A percentile compares a stretch with the other conserved stretches of the same genome.
phyloP scores from a whole-genome alignment of 805 yeast genomes.

The Hagleromyces aurorensis region DNA sequence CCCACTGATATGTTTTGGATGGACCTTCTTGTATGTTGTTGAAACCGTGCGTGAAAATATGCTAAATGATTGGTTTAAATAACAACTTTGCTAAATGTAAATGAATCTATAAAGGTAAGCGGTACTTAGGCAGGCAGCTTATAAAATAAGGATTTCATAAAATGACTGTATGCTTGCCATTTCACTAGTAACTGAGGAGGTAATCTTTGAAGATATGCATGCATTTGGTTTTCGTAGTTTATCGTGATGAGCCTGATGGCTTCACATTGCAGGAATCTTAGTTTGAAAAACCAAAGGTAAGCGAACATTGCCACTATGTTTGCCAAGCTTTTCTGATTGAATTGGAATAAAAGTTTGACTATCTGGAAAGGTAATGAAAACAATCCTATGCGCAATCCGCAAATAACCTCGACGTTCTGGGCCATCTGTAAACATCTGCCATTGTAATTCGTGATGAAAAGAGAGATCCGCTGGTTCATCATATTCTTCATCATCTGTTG shows the following conservation, averaged over 20 bases:
- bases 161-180: conserved; percentile 18
- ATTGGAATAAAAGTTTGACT: conserved; percentile 25
- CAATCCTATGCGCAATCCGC: conserved; percentile 34
- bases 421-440: conserved; percentile 39
- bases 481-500: conserved; percentile 20
- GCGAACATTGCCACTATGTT: conserved; percentile 35
- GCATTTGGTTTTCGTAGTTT: conserved; percentile 38
- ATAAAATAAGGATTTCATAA: conserved; percentile 13
- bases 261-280: conserved; percentile 50
- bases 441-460: conserved; percentile 34
- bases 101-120: neutral
- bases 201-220: conserved; percentile 31
- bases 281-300: conserved; percentile 48
- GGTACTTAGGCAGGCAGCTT: conserved; percentile 11
- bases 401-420: conserved; percentile 40
- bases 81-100: too few relatives aligned
- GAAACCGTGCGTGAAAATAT: too few relatives aligned
- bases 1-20: too few relatives aligned
- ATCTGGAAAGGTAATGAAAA: conserved; percentile 37
- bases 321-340: conserved; percentile 17
- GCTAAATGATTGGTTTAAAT: too few relatives aligned
- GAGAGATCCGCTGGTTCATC: conserved; percentile 25
- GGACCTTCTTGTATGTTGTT: too few relatives aligned
- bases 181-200: conserved; percentile 31
- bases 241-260: conserved; percentile 44